Conservation (phyloP, 108 stramenopile species). For the Nitzschia putrida region DNA sequence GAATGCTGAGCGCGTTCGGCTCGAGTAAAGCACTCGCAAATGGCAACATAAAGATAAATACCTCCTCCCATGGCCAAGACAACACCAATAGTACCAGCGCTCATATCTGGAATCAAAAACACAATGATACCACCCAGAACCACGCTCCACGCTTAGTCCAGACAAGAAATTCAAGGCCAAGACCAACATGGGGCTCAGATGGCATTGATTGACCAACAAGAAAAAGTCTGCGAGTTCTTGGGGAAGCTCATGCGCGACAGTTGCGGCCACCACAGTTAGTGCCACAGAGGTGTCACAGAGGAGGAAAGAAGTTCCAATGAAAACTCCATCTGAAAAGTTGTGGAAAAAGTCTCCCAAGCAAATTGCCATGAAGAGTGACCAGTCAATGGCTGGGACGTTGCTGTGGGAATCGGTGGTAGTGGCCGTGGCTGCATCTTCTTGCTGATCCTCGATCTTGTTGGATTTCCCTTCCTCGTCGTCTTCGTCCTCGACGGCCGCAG, state of each 20-base stretch:
- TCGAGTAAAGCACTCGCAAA: constrained; percentile 58
- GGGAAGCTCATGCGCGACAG: constrained; percentile 78
- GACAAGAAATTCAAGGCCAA: constrained; percentile 63
- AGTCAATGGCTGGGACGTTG: constrained; percentile 17
- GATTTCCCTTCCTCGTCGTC: constrained; percentile 4
- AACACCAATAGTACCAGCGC: constrained; percentile 50
- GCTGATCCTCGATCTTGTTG: constrained; percentile 1
- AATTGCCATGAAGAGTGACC: constrained; percentile 26
- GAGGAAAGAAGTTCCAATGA: constrained; percentile 77
- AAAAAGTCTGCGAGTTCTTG: constrained; percentile 86
- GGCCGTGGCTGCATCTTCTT: background rate
- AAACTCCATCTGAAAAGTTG: constrained; percentile 85
- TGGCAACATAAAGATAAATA: constrained; percentile 74
- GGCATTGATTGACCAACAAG: constrained; percentile 64
- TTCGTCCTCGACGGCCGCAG: constrained; percentile 10
- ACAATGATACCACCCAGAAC: constrained; percentile 64
- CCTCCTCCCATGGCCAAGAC: constrained; percentile 74
- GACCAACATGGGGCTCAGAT: constrained; percentile 48
- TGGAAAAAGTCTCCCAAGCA: constrained; percentile 73
- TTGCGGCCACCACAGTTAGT: constrained; percentile 51
- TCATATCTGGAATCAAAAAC: constrained; percentile 39
- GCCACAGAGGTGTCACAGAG: constrained; percentile 49
- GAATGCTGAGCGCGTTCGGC: constrained; percentile 29
- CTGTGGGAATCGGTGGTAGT: constrained; percentile 16
- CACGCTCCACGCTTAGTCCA: constrained; percentile 68